These are phyloP conservation scores for Fusarium robinianum DNA, from an alignment of 2,329 filamentous ascomycete genomes.

Conservation along the genomic window DNA sequence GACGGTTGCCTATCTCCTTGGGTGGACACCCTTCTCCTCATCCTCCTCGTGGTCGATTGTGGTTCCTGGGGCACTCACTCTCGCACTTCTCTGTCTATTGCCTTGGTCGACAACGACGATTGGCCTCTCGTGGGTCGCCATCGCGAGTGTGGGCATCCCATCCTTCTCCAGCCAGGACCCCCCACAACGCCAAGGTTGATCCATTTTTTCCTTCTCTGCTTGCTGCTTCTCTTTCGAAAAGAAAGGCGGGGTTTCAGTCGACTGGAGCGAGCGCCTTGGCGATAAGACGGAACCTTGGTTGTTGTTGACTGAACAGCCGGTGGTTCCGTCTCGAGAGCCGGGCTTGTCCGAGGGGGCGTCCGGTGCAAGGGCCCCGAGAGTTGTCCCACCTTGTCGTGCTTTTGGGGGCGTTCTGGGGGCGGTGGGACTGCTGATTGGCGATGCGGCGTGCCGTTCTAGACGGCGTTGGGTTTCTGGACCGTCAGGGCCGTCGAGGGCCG, in stretches of 20 bases:
- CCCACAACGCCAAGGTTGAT: constrained; percentile 32
- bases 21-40: constrained; percentile 7
- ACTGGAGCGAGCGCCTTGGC: constrained; percentile 33
- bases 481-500: no score
- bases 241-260: constrained; percentile 32
- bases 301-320: constrained; percentile 29
- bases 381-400: constrained; percentile 8
- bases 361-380: constrained; percentile 19
- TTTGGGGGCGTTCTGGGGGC: no score
- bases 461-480: constrained; percentile 15
- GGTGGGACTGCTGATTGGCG: constrained; percentile 17
- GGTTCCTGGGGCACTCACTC: constrained; percentile 18
- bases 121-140: no score
- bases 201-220: constrained; percentile 35
- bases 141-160: constrained; percentile 12
- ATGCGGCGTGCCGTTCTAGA: constrained; percentile 18
- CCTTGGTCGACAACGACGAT: constrained; percentile 10
- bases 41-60: constrained; percentile 12
- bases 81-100: constrained; percentile 9
- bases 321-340: constrained; percentile 19
- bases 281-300: constrained; percentile 29
- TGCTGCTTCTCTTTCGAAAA: constrained; percentile 26
- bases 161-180: constrained; percentile 19
- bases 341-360: constrained; percentile 19
- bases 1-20: constrained; percentile 25